Conservation (phyloP, 345 rosid genomes). For the Aquilaria yunnanensis region DNA sequence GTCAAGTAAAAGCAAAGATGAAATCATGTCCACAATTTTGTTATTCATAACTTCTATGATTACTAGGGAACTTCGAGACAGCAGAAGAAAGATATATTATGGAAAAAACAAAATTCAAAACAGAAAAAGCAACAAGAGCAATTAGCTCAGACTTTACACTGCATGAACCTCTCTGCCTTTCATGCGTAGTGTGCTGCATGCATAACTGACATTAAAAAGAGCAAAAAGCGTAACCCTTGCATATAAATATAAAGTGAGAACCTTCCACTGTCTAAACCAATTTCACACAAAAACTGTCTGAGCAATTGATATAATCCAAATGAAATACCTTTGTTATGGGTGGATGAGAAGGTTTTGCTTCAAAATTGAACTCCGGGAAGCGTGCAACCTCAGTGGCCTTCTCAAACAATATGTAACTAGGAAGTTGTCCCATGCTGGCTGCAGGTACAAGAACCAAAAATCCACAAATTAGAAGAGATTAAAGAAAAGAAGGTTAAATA, state of each 20-base stretch:
- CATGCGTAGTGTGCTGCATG: background rate
- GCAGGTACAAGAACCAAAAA: slow-evolving; percentile 12
- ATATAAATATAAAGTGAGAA: background rate
- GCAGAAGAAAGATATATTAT: too few species aligned
- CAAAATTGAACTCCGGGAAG: slow-evolving; percentile 69
- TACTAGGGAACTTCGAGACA: too few species aligned
- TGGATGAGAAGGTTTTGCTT: slow-evolving; percentile 44
- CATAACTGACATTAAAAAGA: background rate
- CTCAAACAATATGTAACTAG: slow-evolving; percentile 76
- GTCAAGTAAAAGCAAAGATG: too few species aligned
- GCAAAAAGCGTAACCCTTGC: background rate
- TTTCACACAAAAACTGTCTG: background rate
- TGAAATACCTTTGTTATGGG: slow-evolving; percentile 60
- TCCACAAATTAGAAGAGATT: background rate
- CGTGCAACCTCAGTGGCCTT: slow-evolving; percentile 72
- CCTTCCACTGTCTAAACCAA: background rate
- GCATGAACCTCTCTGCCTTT: background rate
- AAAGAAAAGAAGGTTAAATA: slow-evolving; percentile 3
- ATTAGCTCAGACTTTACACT: background rate
- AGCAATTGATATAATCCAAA: background rate
- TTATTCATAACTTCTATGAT: too few species aligned
- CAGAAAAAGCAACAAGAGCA: background rate
- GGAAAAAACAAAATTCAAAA: too few species aligned
- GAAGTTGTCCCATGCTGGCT: slow-evolving; percentile 82
- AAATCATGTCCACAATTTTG: too few species aligned